These are phyloP conservation scores for Rhynchosporium agropyri DNA, from an alignment of 2,329 filamentous ascomycete genomes.

Conservation along the genomic window DNA sequence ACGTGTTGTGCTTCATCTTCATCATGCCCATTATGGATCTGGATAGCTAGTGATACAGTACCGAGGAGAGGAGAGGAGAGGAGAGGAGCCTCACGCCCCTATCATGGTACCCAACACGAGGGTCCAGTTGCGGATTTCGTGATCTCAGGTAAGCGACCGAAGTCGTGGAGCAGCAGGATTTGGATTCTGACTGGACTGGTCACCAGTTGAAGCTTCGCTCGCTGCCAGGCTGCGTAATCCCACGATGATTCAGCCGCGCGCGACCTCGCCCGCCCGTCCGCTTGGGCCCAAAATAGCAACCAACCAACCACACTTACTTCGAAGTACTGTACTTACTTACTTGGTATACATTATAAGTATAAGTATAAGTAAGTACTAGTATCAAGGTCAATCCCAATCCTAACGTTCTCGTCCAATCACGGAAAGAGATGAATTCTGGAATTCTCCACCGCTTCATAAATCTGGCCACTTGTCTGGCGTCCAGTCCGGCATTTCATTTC, in stretches of 20 bases:
- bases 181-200: background rate
- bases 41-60: too few relatives aligned
- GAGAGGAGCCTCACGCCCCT: background rate
- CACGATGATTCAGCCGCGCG: conserved; percentile 8
- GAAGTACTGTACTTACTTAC: too few relatives aligned
- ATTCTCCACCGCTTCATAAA: background rate
- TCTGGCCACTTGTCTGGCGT: conserved; percentile 10
- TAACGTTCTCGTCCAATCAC: conserved; percentile 4
- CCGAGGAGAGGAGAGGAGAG: background rate
- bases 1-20: too few relatives aligned
- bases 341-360: too few relatives aligned
- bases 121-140: conserved; percentile 7
- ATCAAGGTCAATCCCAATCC: background rate
- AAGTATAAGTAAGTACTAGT: too few relatives aligned
- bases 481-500: conserved; percentile 10
- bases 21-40: too few relatives aligned
- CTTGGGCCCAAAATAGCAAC: conserved; percentile 10
- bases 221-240: background rate
- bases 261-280: background rate
- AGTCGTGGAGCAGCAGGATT: background rate
- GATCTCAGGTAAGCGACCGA: background rate
- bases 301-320: background rate
- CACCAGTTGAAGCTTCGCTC: background rate
- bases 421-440: background rate
- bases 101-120: background rate